Evolutionary conservation across 768 basidiomycete genomes (phyloP), one percentile per base, ranked within the genome.

Genomic region (Termitomyces sp.): DNA sequence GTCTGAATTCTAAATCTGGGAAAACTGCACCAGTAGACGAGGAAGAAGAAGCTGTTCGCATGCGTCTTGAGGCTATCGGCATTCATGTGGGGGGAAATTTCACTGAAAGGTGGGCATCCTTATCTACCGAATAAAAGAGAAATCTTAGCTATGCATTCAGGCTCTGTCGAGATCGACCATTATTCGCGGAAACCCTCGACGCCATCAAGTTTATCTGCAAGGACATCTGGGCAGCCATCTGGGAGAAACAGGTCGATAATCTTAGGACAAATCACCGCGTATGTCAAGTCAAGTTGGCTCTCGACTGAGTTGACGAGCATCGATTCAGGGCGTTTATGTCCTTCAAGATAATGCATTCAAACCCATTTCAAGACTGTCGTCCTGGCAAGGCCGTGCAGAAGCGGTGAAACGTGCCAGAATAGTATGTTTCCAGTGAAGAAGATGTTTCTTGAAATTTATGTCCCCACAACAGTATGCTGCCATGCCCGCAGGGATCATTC

Each of bases 211-310:
- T 97, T 66, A 81, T 98, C 56, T 98, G 95, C 75, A 98, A 98
- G 67, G 95, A 98, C 56, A 74, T 98, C n/a, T 98, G 95, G 92
- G 77, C 84, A 0, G 84, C 87, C 21, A 89, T 89, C 55, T 97
- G 92, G 87, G 90, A 94, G 52, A 95, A 95, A 68, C 95, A 96
- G 68, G 92, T 97, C 1, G 95, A 97, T 66, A 98, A 98, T 69
- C 74, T 98, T 57, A 83, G 95, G 44, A 98, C 95, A 16, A 98
- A 98, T 69, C 95, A 96, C 70, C 79, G 95, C 48, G 94, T 94
- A 66, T 40, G 84, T 51, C n/a, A n/a, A 6, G 16, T 27, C 74
- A 3, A 29, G 7, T 29, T 5, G 9, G 21, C 10, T 21, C n/a
- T 53, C 1, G 31, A 27, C 31, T 43, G 3, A 43, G 44, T 46